Evolutionary conservation across 2,329 filamentous ascomycete species (phyloP).

Genomic region (Ophiostoma sp.): DNA sequence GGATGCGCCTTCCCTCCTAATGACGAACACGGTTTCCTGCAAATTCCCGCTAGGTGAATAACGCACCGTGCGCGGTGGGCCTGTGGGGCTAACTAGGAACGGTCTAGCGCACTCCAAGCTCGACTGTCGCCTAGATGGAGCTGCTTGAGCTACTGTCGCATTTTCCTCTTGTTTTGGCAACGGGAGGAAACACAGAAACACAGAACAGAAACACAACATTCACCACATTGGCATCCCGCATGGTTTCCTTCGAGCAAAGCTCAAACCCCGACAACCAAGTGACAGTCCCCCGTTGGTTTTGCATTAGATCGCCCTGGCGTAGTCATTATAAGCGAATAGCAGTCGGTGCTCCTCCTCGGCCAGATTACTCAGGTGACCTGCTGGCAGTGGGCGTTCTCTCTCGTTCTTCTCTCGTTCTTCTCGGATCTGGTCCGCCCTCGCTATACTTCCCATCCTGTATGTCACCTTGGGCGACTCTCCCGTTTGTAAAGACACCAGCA

Average conservation of each 20-base stretch:
- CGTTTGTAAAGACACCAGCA: conserved; percentile 2
- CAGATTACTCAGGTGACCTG: not conserved
- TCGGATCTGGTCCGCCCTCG: not conserved
- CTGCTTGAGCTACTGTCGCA: conserved; percentile 10
- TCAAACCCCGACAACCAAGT: not conserved
- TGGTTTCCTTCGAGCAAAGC: not conserved
- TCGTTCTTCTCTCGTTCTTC: not conserved
- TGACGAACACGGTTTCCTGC: conserved; percentile 17
- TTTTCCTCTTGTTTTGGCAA: conserved; percentile 18
- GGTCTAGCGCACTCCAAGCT: conserved; percentile 13
- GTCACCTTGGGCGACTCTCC: not conserved
- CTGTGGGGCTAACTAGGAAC: not conserved
- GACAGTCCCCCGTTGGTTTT: not conserved
- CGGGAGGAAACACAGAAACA: not conserved
- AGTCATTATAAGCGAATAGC: conserved; percentile 17
- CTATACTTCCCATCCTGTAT: not conserved
- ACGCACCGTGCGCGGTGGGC: not conserved
- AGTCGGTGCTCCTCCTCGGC: not conserved
- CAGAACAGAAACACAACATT: not conserved
- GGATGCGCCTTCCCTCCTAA: conserved; percentile 12
- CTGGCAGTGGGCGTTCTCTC: not conserved
- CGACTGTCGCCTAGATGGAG: conserved; percentile 1
- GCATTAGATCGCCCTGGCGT: conserved; percentile 15
- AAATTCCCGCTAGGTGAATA: conserved; percentile 11
- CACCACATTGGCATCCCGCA: too few species aligned